Evolutionary conservation across 768 basidiomycete genomes (phyloP), one percentile per base, ranked within the genome.

Genomic region (Rhizopogon sp.): DNA sequence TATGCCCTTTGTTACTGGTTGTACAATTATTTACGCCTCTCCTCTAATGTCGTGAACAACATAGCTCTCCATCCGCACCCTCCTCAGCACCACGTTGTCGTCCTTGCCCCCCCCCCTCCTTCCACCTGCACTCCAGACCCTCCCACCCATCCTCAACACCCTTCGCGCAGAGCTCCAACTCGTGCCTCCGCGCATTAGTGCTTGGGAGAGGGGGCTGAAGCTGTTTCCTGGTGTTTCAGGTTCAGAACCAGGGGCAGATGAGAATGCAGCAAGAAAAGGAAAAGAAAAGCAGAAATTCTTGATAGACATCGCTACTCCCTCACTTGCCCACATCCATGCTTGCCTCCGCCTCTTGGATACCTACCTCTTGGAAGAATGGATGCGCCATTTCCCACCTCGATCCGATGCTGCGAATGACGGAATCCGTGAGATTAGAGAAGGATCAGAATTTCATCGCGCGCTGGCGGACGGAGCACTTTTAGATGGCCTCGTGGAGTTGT

Each of bases 291-390:
- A 20, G 5, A 49, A 49, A 22, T 8, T 5, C 13, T 49, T 20
- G 20, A 49, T 49, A 49, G 46, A 49, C 2, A 35, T 49, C 14
- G 46, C 33, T 22, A 49, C 20, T 22, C 75, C 70, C 28, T 74
- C 76, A 17, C 62, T 82, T 37, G 68, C 73, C 16, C 79, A 77
- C 62, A 69, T 84, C 3, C 76, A 81, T 57, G 74, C 80, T 31
- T 80, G 83, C 57, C 72, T 90, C 35, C 73, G 74, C 17, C 70
- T 90, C 1, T 61, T 90, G 8, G 88, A 90, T 58, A 72, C 77
- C 1, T 85, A 78, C 63, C 74, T 90, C 1, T 69, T 90, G 8
- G 80, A 77, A 1, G 77, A 79, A 42, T 88, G 85, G 85, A 44
- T 1, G 41, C 49, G 9, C 60, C 69, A 29, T 47, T 14, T 43